phyloP scores from a whole-genome alignment of 1,284 basidiomycete genomes.

The Schizopora paradoxa region DNA sequence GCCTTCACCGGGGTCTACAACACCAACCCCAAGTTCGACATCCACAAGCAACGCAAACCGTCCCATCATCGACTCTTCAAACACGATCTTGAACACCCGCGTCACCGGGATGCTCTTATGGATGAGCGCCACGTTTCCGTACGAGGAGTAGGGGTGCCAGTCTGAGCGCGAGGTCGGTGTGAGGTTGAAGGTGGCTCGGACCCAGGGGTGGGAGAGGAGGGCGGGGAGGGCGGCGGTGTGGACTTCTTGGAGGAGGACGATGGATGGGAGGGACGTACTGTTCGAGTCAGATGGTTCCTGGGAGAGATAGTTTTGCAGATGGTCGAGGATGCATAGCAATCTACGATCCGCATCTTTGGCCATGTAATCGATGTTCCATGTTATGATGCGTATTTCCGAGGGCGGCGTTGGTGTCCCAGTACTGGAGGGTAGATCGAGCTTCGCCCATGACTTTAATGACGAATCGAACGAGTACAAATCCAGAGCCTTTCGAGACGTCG shows the following conservation, averaged over 20 bases:
- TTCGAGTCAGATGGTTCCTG: conserved; percentile 30
- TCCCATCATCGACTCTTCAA: conserved; percentile 41
- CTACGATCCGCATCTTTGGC: conserved; percentile 35
- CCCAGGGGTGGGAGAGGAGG: conserved; percentile 53
- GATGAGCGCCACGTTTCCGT: conserved; percentile 63
- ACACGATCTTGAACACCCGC: conserved; percentile 41
- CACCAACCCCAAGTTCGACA: conserved; percentile 37
- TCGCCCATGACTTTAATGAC: too few relatives aligned
- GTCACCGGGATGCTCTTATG: conserved; percentile 47
- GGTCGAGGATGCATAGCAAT: conserved; percentile 41
- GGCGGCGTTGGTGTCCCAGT: too few relatives aligned
- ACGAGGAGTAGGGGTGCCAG: conserved; percentile 47
- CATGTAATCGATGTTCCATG: conserved; percentile 63
- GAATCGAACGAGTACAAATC: too few relatives aligned
- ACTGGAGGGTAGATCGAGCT: too few relatives aligned
- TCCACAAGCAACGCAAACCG: conserved; percentile 56
- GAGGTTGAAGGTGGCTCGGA: conserved; percentile 51
- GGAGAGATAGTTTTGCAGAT: conserved; percentile 49
- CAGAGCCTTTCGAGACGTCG: too few relatives aligned
- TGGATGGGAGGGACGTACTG: conserved; percentile 49
- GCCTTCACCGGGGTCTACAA: not conserved
- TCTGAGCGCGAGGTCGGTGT: conserved; percentile 45
- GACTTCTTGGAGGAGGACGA: conserved; percentile 66
- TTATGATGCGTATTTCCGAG: conserved; percentile 44
- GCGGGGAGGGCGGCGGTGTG: conserved; percentile 35